Conservation (phyloP, 2,329 filamentous ascomycete species). For the Apiospora rasikravindrae region DNA sequence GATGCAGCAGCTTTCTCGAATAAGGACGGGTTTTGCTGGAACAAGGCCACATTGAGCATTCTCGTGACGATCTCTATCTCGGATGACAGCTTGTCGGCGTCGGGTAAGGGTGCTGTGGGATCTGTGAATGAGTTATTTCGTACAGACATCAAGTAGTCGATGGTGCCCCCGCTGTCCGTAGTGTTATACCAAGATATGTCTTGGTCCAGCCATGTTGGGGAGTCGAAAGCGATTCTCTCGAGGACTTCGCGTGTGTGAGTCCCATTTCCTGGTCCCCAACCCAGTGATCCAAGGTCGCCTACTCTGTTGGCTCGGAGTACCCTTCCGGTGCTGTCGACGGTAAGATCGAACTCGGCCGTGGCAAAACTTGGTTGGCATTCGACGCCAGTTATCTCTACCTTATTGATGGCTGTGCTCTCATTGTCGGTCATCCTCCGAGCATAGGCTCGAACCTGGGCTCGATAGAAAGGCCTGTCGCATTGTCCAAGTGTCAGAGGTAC, state of each 20-base stretch:
- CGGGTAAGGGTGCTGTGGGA: not conserved
- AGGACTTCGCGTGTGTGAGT: not conserved
- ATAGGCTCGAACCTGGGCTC: not conserved
- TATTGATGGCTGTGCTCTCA: too few species aligned
- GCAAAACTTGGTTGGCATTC: not conserved
- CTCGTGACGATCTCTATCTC: accelerated
- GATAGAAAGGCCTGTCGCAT: not conserved
- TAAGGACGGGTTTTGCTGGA: not conserved
- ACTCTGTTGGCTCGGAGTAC: not conserved
- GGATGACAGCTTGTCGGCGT: accelerated
- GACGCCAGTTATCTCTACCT: not conserved
- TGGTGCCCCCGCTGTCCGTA: not conserved
- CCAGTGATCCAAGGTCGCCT: not conserved
- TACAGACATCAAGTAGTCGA: not conserved
- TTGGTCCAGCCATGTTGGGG: not conserved
- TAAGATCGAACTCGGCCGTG: not conserved
- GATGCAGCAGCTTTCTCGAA: not conserved
- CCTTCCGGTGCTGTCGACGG: not conserved
- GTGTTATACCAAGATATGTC: too few species aligned
- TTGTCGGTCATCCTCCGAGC: not conserved
- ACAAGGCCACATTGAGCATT: not conserved
- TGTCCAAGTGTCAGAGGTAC: not conserved
- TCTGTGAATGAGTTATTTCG: not conserved
- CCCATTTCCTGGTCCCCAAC: not conserved
- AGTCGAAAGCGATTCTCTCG: not conserved